phyloP scores from a whole-genome alignment of 2,329 filamentous ascomycete species.

The Ambrosiella cleistominuta region DNA sequence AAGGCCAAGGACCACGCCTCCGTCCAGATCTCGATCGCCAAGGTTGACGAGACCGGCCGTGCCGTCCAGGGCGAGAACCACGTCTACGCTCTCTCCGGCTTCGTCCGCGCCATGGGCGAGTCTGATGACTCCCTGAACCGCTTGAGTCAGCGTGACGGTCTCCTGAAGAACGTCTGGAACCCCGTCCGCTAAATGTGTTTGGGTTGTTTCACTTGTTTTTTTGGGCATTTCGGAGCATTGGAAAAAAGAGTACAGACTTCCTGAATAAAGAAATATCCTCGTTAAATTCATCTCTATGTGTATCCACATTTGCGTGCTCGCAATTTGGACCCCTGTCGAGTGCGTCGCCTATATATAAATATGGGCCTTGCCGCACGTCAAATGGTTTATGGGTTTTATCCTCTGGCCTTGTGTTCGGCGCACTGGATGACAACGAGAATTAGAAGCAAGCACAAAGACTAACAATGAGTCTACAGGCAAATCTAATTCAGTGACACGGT shows the following conservation, averaged over 20 bases:
- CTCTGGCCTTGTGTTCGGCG: background rate
- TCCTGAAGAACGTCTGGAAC: slow-evolving; percentile 95
- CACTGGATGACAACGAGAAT: background rate
- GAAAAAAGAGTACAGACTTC: slow-evolving; percentile 12
- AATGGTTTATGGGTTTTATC: background rate
- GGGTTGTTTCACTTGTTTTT: slow-evolving; percentile 1
- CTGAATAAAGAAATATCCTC: background rate
- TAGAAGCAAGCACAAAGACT: slow-evolving; percentile 2
- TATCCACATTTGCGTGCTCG: background rate
- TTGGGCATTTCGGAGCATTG: slow-evolving; percentile 12
- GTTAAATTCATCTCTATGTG: slow-evolving; percentile 2
- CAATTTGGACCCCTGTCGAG: background rate
- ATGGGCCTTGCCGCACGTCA: background rate
- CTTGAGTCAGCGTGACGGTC: slow-evolving; percentile 85
- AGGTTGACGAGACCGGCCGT: slow-evolving; percentile 97
- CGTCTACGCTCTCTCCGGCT: slow-evolving; percentile 91
- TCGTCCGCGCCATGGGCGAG: slow-evolving; percentile 96
- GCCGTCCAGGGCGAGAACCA: slow-evolving; percentile 90
- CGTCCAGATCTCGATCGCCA: slow-evolving; percentile 91
- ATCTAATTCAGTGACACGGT: slow-evolving; percentile 12
- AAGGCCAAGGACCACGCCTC: slow-evolving; percentile 99
- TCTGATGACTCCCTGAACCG: slow-evolving; percentile 92
- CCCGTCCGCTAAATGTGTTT: slow-evolving; percentile 39
- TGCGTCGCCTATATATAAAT: slow-evolving; percentile 3
- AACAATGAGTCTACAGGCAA: slow-evolving; percentile 9